phyloP scores from a whole-genome alignment of 495 filamentous ascomycete species.

The Sphaerosporella brunnea region DNA sequence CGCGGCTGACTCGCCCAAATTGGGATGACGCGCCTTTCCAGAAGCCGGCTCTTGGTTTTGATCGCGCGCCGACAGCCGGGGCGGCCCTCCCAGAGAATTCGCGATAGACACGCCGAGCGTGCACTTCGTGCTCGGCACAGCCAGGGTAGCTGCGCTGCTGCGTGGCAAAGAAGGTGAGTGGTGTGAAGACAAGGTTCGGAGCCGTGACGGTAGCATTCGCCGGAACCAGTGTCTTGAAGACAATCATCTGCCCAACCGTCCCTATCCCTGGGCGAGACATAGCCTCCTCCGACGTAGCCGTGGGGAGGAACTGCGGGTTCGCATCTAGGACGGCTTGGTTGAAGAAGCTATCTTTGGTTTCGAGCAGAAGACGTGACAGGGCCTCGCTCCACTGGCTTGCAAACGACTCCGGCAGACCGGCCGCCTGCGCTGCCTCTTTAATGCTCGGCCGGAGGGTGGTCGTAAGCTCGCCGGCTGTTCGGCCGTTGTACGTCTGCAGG shows the following conservation, averaged over 20 bases:
- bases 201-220: background rate
- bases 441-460: background rate
- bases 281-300: background rate
- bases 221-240: slow-evolving; percentile 8
- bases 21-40: background rate
- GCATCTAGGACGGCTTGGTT: slow-evolving; percentile 1
- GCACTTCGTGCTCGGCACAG: slow-evolving; percentile 18
- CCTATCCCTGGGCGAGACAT: background rate
- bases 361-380: background rate
- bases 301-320: slow-evolving; percentile 1
- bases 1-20: background rate
- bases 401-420: background rate
- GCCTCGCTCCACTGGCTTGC: background rate
- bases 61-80: background rate
- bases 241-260: slow-evolving; percentile 14
- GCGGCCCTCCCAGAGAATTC: slow-evolving; percentile 19
- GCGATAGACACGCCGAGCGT: slow-evolving; percentile 17
- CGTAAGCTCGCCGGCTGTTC: background rate
- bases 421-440: background rate
- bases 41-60: background rate
- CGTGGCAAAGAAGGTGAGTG: slow-evolving; percentile 15
- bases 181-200: slow-evolving; percentile 10
- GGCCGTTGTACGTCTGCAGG: slow-evolving; percentile 1
- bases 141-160: slow-evolving; percentile 21
- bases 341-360: background rate